Percentiles rank a stretch among this genome's conserved stretches.
Evolutionary conservation across 176 grass and related monocot genomes (phyloP).

Genomic region (Triticum turgidum): DNA sequence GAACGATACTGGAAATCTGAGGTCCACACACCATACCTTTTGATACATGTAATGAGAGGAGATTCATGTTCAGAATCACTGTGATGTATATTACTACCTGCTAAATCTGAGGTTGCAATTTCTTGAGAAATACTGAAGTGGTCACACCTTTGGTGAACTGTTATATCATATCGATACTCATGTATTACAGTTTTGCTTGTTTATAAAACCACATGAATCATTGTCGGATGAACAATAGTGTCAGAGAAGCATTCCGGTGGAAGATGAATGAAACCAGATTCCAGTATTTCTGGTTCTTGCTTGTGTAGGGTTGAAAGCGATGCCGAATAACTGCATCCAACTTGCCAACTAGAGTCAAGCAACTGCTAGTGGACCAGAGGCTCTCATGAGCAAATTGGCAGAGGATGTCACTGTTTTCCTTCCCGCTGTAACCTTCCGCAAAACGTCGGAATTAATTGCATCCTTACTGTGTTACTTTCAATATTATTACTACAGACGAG

Average conservation of each 20-base stretch:
- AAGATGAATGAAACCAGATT: background rate
- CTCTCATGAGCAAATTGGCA: background rate
- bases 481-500: background rate
- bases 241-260: background rate
- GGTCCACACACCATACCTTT: background rate
- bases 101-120: background rate
- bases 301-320: background rate
- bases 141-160: background rate
- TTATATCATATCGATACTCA: conserved; percentile 13
- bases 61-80: background rate
- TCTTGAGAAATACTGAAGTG: conserved; percentile 11
- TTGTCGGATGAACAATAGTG: background rate
- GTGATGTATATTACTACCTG: conserved; percentile 15
- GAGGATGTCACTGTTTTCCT: background rate
- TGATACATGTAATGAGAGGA: conserved; percentile 10
- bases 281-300: background rate
- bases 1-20: conserved; percentile 93
- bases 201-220: background rate
- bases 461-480: background rate
- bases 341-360: background rate
- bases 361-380: background rate
- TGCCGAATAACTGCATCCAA: background rate
- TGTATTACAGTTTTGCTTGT: background rate
- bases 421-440: background rate
- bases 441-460: background rate